Conservation (phyloP, 2,329 filamentous ascomycete species). For the Ascochyta viciae-villosae region DNA sequence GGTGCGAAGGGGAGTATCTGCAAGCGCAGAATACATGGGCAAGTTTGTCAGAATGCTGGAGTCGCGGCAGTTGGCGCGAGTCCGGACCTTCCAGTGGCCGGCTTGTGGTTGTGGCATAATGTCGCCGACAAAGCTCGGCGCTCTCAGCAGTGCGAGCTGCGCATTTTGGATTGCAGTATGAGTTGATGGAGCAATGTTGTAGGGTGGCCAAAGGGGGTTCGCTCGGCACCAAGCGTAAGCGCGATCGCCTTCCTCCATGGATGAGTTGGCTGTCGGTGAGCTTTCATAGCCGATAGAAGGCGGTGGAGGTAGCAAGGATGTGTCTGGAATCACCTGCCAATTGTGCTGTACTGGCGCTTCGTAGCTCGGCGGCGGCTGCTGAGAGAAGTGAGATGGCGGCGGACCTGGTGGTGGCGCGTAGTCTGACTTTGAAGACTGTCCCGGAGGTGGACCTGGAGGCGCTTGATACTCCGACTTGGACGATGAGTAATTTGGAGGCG, state of each 20-base stretch:
- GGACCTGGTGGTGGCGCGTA: conserved; percentile 40
- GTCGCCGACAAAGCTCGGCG: conserved; percentile 44
- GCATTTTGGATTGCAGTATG: conserved; percentile 58
- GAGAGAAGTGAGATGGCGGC: conserved; percentile 35
- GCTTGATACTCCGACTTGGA: conserved; percentile 21
- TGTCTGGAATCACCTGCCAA: conserved; percentile 78
- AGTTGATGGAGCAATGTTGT: conserved; percentile 57
- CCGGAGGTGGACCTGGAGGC: conserved; percentile 29
- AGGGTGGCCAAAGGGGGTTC: conserved; percentile 65
- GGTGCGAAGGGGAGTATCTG: conserved; percentile 64
- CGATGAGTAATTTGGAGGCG: conserved; percentile 36
- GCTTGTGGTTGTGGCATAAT: conserved; percentile 55
- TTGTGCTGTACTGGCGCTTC: conserved; percentile 69
- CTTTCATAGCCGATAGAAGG: conserved; percentile 70
- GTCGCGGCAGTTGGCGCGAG: conserved; percentile 58
- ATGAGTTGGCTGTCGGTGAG: conserved; percentile 74
- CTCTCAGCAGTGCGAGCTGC: conserved; percentile 55
- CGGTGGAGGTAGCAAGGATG: conserved; percentile 73
- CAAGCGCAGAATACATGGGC: conserved; percentile 69
- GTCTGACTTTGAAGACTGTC: conserved; percentile 29
- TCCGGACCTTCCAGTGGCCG: conserved; percentile 55
- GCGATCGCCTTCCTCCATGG: conserved; percentile 66
- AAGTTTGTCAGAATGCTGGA: conserved; percentile 71
- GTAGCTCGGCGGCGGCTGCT: conserved; percentile 45
- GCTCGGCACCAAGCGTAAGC: conserved; percentile 70